phyloP scores from a whole-genome alignment of 345 rosid species.

The Viola odorata region DNA sequence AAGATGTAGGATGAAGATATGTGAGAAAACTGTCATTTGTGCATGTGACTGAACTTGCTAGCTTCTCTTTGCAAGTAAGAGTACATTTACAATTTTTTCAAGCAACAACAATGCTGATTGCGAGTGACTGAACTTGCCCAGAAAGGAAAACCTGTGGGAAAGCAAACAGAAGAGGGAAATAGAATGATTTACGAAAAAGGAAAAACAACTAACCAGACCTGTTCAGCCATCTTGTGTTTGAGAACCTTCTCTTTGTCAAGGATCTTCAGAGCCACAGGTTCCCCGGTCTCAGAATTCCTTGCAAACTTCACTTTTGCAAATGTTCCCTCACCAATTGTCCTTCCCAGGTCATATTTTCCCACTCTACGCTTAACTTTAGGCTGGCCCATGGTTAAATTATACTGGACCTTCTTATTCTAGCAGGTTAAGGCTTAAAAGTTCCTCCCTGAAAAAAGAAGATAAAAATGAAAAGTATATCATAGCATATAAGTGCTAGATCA shows the following conservation, averaged over 20 bases:
- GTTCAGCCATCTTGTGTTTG: constrained; percentile 95
- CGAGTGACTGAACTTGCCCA: too few relatives aligned
- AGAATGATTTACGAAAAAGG: not conserved
- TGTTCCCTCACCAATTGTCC: constrained; percentile 96
- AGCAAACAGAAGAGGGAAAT: not conserved
- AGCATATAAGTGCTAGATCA: constrained; percentile 5
- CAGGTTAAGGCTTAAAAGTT: constrained; percentile 4
- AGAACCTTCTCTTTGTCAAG: constrained; percentile 96
- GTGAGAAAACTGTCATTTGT: too few relatives aligned
- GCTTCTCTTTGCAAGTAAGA: too few relatives aligned
- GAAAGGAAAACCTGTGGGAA: not conserved
- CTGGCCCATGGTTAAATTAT: constrained; percentile 40
- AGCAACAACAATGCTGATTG: too few relatives aligned
- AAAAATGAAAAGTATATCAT: not conserved
- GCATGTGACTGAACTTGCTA: too few relatives aligned
- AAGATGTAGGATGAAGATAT: too few relatives aligned
- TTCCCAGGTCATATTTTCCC: constrained; percentile 89
- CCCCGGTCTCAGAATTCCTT: constrained; percentile 75
- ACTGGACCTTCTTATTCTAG: constrained; percentile 6
- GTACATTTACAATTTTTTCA: too few relatives aligned
- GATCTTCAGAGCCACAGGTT: constrained; percentile 86
- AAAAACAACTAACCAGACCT: constrained; percentile 39
- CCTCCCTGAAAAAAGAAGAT: constrained; percentile 17
- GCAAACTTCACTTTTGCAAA: constrained; percentile 98
- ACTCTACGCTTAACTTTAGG: constrained; percentile 73